A percentile compares a stretch with the other conserved stretches of the same genome.
phyloP scores from a whole-genome alignment of 495 filamentous ascomycete genomes.

The Sabuloglossum arenarium region DNA sequence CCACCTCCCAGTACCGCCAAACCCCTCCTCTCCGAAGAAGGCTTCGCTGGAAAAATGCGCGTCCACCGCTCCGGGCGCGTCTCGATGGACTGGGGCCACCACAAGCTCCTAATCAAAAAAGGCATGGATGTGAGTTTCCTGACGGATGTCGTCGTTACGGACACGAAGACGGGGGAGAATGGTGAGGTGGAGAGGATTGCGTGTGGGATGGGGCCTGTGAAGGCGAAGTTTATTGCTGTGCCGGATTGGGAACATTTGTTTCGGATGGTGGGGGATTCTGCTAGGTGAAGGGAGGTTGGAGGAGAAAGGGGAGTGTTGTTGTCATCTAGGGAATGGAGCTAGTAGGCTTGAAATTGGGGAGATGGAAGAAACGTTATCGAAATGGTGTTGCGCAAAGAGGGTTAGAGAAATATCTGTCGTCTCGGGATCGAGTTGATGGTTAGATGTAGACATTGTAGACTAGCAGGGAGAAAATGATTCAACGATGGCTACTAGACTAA shows the following conservation, averaged over 20 bases:
- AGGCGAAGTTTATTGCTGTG: not conserved
- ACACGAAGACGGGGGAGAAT: not conserved
- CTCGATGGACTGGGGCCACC: not conserved
- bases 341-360: too few relatives aligned
- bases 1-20: not conserved
- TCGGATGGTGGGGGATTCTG: too few relatives aligned
- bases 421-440: too few relatives aligned
- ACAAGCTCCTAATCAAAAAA: not conserved
- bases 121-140: not conserved
- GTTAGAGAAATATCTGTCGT: too few relatives aligned
- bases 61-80: slow-evolving; percentile 5
- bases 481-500: too few relatives aligned
- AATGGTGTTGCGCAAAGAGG: too few relatives aligned
- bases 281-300: too few relatives aligned
- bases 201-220: not conserved
- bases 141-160: not conserved
- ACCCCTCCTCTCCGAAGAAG: not conserved
- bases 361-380: too few relatives aligned
- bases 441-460: too few relatives aligned
- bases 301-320: too few relatives aligned
- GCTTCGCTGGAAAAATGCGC: slow-evolving; percentile 3
- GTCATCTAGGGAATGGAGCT: too few relatives aligned
- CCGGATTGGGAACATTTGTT: not conserved
- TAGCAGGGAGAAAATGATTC: too few relatives aligned
- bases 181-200: not conserved